These are phyloP conservation scores for Trichosporon sp. DNA, from an alignment of 1,284 basidiomycete species.

Conservation along the genomic window DNA sequence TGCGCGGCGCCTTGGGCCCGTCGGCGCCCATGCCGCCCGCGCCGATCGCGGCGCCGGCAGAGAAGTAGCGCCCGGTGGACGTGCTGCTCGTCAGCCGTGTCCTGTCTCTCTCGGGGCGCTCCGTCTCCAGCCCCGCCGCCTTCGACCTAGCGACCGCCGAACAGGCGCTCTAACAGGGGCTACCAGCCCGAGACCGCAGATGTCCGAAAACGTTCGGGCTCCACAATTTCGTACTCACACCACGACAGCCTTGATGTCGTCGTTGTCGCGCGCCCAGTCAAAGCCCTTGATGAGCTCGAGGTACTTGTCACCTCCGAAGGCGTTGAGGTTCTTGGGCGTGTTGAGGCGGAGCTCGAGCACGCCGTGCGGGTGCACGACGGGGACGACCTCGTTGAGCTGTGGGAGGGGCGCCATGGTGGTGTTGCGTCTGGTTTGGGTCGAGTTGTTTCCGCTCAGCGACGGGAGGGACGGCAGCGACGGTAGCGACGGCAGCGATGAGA, in stretches of 20 bases:
- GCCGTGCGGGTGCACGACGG: conserved; percentile 14
- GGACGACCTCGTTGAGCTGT: conserved; percentile 17
- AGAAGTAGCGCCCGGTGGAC: conserved; percentile 20
- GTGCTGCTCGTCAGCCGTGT: conserved; percentile 6
- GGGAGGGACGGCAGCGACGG: neutral
- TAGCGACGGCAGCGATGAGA: neutral
- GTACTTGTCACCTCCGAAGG: conserved; percentile 12
- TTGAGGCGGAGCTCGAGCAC: conserved; percentile 24
- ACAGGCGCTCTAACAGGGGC: too few species aligned
- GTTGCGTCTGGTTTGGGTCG: neutral
- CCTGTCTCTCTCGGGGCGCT: neutral
- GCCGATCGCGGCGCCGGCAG: conserved; percentile 14
- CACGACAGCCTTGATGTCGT: conserved; percentile 19
- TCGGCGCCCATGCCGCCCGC: conserved; percentile 12
- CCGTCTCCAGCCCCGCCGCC: too few species aligned
- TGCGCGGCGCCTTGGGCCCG: neutral
- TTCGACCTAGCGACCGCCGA: too few species aligned
- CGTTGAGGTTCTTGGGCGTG: conserved; percentile 23
- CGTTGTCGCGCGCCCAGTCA: conserved; percentile 15
- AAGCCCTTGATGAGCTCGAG: conserved; percentile 22
- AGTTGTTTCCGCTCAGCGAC: neutral
- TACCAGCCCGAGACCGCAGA: neutral
- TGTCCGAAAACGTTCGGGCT: neutral
- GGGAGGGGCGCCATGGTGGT: conserved; percentile 10
- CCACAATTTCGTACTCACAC: conserved; percentile 9